Conservation (phyloP, 129 eudicot genomes). For the Flaveria brownii region DNA sequence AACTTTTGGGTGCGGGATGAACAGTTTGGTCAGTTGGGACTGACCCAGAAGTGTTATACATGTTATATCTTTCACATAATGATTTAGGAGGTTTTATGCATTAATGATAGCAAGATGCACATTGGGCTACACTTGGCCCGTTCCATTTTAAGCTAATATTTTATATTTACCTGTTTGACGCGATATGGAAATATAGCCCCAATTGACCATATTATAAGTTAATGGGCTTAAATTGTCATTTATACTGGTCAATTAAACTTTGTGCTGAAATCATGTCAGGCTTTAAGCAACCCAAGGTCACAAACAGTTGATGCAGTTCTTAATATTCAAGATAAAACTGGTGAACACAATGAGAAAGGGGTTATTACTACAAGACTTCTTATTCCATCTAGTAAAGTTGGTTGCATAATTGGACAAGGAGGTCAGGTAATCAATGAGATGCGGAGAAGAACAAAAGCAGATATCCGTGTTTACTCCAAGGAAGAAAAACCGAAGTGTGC, state of each 20-base stretch:
- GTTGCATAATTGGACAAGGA: slow-evolving; percentile 90
- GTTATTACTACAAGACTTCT: slow-evolving; percentile 61
- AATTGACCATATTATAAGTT: neutral
- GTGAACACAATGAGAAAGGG: slow-evolving; percentile 72
- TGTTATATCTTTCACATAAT: neutral
- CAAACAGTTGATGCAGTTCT: slow-evolving; percentile 83
- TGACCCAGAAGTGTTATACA: neutral
- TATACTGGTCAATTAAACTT: neutral
- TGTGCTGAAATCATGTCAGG: slow-evolving; percentile 45
- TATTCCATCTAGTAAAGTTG: slow-evolving; percentile 79
- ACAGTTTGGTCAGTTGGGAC: neutral
- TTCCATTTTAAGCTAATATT: neutral
- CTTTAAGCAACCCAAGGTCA: slow-evolving; percentile 60
- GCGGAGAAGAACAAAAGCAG: slow-evolving; percentile 86
- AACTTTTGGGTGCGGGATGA: neutral
- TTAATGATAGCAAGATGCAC: neutral
- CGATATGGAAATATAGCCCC: neutral
- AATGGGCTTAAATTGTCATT: neutral
- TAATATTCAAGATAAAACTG: slow-evolving; percentile 65
- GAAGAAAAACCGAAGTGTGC: slow-evolving; percentile 79
- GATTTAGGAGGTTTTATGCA: neutral
- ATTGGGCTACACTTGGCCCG: neutral
- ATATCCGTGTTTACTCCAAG: slow-evolving; percentile 73
- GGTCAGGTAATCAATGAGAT: slow-evolving; percentile 79
- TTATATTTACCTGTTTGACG: neutral